Conservation (phyloP, 768 basidiomycete species). For the Lactarius pseudohatsudake region DNA sequence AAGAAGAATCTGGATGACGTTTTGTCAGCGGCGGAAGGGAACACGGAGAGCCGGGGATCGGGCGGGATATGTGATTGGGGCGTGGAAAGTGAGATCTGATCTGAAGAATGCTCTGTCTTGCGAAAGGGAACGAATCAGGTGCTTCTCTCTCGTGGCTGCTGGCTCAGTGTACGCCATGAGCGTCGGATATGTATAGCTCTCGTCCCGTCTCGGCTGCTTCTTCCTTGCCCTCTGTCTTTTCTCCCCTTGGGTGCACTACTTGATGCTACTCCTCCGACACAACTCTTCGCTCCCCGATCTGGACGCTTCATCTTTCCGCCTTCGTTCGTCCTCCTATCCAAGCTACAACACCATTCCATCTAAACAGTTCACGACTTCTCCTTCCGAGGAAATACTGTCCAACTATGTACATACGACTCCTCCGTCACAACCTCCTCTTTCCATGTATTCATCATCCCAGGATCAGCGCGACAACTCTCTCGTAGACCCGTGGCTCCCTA, state of each 20-base stretch:
- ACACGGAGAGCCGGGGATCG: conserved; percentile 29
- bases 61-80: conserved; percentile 28
- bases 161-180: conserved; percentile 12
- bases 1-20: conserved; percentile 32
- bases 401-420: conserved; percentile 27
- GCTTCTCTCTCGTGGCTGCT: conserved; percentile 30
- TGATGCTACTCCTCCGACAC: conserved; percentile 26
- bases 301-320: conserved; percentile 24
- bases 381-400: conserved; percentile 24
- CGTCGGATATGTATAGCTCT: conserved; percentile 28
- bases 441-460: conserved; percentile 25
- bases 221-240: conserved; percentile 29
- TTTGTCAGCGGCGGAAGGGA: conserved; percentile 34
- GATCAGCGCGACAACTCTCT: conserved; percentile 24
- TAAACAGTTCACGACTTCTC: conserved; percentile 22
- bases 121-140: conserved; percentile 30
- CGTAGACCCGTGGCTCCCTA: conserved; percentile 19
- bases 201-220: conserved; percentile 28
- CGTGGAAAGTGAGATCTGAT: conserved; percentile 10
- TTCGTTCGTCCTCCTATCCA: conserved; percentile 26
- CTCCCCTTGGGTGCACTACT: conserved; percentile 25
- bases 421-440: conserved; percentile 17
- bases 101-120: conserved; percentile 14
- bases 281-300: conserved; percentile 26
- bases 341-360: conserved; percentile 28